Percentiles rank a stretch among this genome's conserved stretches.
These are phyloP conservation scores for Trypanosoma lewisi DNA, from an alignment of 208 protist genomes.

Conservation along the genomic window DNA sequence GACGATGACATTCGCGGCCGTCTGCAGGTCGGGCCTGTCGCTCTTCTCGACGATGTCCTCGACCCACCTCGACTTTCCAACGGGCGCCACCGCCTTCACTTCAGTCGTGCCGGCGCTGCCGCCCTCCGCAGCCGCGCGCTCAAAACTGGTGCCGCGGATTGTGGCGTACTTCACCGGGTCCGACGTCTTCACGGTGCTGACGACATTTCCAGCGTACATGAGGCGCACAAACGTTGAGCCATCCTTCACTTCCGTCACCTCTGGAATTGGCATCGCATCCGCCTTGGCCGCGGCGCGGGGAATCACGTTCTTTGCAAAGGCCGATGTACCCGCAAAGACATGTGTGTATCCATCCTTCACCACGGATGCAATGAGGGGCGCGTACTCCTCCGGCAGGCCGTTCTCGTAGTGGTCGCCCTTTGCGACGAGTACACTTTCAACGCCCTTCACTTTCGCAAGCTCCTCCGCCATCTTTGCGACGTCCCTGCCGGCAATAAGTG, in stretches of 20 bases:
- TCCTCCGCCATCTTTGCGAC: constrained; percentile 29
- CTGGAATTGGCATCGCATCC: constrained; percentile 90
- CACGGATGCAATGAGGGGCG: constrained; percentile 51
- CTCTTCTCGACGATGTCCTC: constrained; percentile 41
- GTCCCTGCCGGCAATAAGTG: constrained; percentile 74
- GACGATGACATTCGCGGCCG: constrained; percentile 90
- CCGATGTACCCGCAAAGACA: constrained; percentile 90
- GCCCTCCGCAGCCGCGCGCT: constrained; percentile 49
- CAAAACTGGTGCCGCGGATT: constrained; percentile 91
- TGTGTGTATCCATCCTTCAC: constrained; percentile 87
- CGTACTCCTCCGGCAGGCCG: constrained; percentile 82
- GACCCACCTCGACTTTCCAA: constrained; percentile 52
- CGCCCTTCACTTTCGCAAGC: constrained; percentile 74
- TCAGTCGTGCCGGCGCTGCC: constrained; percentile 41
- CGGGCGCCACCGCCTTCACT: constrained; percentile 31
- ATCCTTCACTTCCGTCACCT: constrained; percentile 90
- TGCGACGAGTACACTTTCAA: constrained; percentile 71
- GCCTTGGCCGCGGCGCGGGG: constrained; percentile 91
- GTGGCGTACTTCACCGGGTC: constrained; percentile 95
- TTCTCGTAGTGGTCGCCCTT: constrained; percentile 74
- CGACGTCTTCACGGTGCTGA: constrained; percentile 91
- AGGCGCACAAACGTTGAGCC: constrained; percentile 95
- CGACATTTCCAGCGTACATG: constrained; percentile 98
- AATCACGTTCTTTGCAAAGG: constrained; percentile 94
- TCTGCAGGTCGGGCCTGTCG: constrained; percentile 94